A percentile compares a stretch with the other conserved stretches of the same genome.
phyloP scores from a whole-genome alignment of 257 asterid genomes.

The Solanum virginianum region DNA sequence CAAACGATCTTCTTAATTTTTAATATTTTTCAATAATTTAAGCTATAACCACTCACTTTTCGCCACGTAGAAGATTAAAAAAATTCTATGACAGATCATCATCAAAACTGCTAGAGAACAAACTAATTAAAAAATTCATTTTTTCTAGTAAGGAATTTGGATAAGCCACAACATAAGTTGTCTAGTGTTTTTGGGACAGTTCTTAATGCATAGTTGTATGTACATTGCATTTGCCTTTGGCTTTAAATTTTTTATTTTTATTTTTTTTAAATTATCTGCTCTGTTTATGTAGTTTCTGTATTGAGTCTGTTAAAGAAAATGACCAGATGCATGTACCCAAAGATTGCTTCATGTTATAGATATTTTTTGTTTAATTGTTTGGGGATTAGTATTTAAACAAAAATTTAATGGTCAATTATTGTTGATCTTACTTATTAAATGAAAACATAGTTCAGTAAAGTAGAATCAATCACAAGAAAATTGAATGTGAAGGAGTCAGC shows the following conservation, averaged over 20 bases:
- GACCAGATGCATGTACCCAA: not conserved
- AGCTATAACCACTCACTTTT: not conserved
- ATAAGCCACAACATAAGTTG: not conserved
- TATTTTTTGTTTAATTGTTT: not conserved
- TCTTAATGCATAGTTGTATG: not conserved
- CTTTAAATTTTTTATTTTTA: not conserved
- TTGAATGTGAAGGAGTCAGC: not conserved
- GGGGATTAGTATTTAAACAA: not conserved
- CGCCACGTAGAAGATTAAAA: not conserved
- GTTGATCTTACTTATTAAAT: not conserved
- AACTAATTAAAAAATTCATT: not conserved
- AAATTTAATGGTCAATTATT: constrained; percentile 6
- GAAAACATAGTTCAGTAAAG: not conserved
- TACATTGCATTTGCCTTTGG: not conserved
- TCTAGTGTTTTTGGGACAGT: not conserved
- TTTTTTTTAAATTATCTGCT: not conserved
- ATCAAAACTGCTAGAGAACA: not conserved
- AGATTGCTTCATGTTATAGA: not conserved
- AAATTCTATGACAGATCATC: not conserved
- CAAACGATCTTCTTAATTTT: not conserved
- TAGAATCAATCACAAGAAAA: not conserved
- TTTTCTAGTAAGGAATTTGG: not conserved
- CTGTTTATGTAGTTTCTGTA: not conserved
- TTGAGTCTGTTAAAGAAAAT: not conserved
- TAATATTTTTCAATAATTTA: not conserved